Conservation (phyloP, 345 rosid genomes). For the Durio zibethinus region DNA sequence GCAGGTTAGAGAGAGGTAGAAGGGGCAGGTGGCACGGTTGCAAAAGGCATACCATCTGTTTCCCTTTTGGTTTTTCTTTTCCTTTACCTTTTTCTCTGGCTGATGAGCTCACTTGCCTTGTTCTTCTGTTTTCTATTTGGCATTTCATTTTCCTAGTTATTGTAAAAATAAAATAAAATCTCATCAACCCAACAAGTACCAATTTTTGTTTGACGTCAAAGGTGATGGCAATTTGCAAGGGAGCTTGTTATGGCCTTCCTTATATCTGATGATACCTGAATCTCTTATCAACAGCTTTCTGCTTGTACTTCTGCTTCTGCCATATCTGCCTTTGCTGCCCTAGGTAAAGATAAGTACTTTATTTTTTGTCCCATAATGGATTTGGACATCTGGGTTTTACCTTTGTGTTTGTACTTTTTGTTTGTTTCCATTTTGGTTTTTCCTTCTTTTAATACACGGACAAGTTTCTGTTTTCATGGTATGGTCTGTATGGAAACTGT, state of each 20-base stretch:
- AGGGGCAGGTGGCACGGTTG: constrained; percentile 44
- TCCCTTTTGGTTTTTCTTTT: constrained; percentile 12
- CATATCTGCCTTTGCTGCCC: constrained; percentile 25
- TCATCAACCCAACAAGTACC: constrained; percentile 5
- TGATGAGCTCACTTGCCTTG: constrained; percentile 6
- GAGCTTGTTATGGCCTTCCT: constrained; percentile 36
- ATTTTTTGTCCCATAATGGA: constrained; percentile 13
- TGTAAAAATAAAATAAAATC: neutral
- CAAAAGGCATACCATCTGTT: constrained; percentile 20
- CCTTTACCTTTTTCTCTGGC: neutral
- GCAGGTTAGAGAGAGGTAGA: constrained; percentile 29
- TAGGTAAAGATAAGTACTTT: constrained; percentile 20
- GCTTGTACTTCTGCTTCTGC: constrained; percentile 10
- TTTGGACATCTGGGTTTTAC: constrained; percentile 35
- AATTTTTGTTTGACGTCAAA: constrained; percentile 23
- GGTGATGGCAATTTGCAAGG: constrained; percentile 44
- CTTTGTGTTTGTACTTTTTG: constrained; percentile 3
- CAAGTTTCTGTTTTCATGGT: constrained; percentile 15
- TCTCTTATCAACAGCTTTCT: constrained; percentile 14
- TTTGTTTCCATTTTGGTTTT: constrained; percentile 9
- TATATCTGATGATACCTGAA: constrained; percentile 41
- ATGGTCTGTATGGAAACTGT: constrained; percentile 13
- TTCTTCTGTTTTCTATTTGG: constrained; percentile 14
- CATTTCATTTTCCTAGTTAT: constrained; percentile 7
- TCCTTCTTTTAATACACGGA: constrained; percentile 11